phyloP scores from a whole-genome alignment of 345 rosid genomes.

The Arabidopsis arenosa region DNA sequence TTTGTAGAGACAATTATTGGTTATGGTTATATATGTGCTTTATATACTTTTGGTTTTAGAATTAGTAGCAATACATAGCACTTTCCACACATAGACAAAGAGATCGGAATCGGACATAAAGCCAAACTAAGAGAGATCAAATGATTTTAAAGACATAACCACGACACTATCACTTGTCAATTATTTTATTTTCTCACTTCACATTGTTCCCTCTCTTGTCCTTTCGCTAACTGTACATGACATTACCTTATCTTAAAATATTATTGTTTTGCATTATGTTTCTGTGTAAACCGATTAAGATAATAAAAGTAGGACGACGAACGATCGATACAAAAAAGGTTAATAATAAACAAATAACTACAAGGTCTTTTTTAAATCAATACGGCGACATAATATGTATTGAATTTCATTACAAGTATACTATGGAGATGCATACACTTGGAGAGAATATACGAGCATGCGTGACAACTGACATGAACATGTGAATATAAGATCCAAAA shows the following conservation, averaged over 20 bases:
- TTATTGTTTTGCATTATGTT: slow-evolving; percentile 25
- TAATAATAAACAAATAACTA: neutral
- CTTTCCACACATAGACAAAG: neutral
- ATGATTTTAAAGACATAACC: slow-evolving; percentile 28
- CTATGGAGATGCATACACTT: slow-evolving; percentile 29
- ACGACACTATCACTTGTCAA: slow-evolving; percentile 41
- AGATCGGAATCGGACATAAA: slow-evolving; percentile 34
- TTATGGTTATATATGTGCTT: slow-evolving; percentile 25
- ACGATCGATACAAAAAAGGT: neutral
- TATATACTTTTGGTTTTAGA: slow-evolving; percentile 24
- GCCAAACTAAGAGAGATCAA: slow-evolving; percentile 38
- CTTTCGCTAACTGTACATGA: slow-evolving; percentile 31
- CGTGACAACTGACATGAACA: slow-evolving; percentile 43
- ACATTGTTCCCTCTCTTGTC: slow-evolving; percentile 36
- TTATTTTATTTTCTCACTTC: slow-evolving; percentile 36
- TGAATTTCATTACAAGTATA: slow-evolving; percentile 30
- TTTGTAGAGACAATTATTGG: slow-evolving; percentile 35
- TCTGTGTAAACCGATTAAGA: slow-evolving; percentile 3
- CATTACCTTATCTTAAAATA: slow-evolving; percentile 40
- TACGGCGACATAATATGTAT: neutral
- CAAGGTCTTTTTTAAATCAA: neutral
- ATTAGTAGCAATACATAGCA: neutral
- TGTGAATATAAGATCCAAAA: slow-evolving; percentile 38
- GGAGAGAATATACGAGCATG: slow-evolving; percentile 30
- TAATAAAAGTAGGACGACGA: neutral